Evolutionary conservation across 2,329 filamentous ascomycete species (phyloP), one percentile per base, ranked within the genome.

Genomic region (Lachnellula suecica): DNA sequence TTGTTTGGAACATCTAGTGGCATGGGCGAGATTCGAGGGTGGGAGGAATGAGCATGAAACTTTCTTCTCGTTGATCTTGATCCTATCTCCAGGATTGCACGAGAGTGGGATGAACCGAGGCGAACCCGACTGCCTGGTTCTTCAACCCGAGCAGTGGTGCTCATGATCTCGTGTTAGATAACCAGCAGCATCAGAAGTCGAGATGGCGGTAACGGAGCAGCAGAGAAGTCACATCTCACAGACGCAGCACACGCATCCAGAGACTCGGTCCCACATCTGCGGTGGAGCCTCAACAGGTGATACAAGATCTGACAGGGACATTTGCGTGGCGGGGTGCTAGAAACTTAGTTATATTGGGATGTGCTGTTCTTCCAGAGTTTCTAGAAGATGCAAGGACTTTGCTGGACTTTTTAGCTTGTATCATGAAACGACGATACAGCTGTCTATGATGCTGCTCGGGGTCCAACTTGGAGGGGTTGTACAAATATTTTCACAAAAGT

Each of bases 101-200:
- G n/a, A n/a, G n/a, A n/a, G n/a, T n/a, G n/a, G n/a, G n/a, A n/a
- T n/a, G n/a, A n/a, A n/a, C n/a, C n/a, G n/a, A n/a, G n/a, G n/a
- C n/a, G n/a, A n/a, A n/a, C 29, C 50, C 50, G 50, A 48, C 29
- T 22, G 44, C 25, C 23, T 29, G 50, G 50, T 52, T 40, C 37
- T 22, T 24, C 23, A 41, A 24, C 45, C 37, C 37, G 27, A 52
- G 34, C 20, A 27, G 17, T n/a, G 27, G 22, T 38, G 47, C 44
- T 27, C 37, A 25, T 48, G 45, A 48, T 52, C 50, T 48, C 40
- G 37, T 48, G 44, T 48, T 52, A 44, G 44, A 52, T 44, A 38
- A 48, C 44, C 44, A 52, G 50, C 50, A 48, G 38, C 45, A 52
- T 48, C 50, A 38, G 22, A 47, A 38, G 35, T 48, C 29, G 4